Base-by-base conservation (phyloP, 2,329 filamentous ascomycete genomes). In the Aspergillus calidoustus region DNA sequence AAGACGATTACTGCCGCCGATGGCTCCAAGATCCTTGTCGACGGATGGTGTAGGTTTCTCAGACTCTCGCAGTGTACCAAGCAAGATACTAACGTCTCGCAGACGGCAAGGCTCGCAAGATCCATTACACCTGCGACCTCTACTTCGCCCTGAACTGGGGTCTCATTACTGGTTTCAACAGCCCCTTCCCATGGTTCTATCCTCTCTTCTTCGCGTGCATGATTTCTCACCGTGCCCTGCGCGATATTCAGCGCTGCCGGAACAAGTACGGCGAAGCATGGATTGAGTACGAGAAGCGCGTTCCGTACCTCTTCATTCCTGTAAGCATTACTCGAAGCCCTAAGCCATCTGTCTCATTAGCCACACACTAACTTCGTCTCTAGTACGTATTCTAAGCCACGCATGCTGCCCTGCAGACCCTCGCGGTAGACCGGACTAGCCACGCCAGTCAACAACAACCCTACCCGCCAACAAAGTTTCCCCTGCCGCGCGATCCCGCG, bases 141-240 rank as follows among this genome's bases (percentile, higher is more conserved):
- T 93, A 86, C 80, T 94, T 94, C 72, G 89, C 91, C 7, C 74
- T 91, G 58, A 86, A 82, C 64, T 95, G 91, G 91, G 91, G 88
- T 25, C 77, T 93, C n/a, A 89, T 94, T 68, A 92, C 90, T 3
- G 91, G 91, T 11, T 93, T 94, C 79, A 82, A 82, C 41, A 92
- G 89, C 72, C 91, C 91, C 0, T 93, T 94, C 79, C 92, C 92
- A 1, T 96, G 92, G 91, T 95, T 96, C 78, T 94, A 96, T 74
- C 90, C 91, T 0, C 77, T 91, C 41, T 96, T 96, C 82, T 96
- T 96, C 75, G 82, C 83, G 19, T 79, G 79, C 68, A 94, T 94
- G 91, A 94, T 95, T 71, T 82, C 87, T 9, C 92, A 96, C 76
- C 89, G 92, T 62, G 89, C 91, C 4, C 81, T 81, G 66, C 84